Percentiles rank a stretch among this genome's conserved stretches.
Evolutionary conservation across 331 rosid genomes (phyloP).

Genomic region (Prunus yedoensis): DNA sequence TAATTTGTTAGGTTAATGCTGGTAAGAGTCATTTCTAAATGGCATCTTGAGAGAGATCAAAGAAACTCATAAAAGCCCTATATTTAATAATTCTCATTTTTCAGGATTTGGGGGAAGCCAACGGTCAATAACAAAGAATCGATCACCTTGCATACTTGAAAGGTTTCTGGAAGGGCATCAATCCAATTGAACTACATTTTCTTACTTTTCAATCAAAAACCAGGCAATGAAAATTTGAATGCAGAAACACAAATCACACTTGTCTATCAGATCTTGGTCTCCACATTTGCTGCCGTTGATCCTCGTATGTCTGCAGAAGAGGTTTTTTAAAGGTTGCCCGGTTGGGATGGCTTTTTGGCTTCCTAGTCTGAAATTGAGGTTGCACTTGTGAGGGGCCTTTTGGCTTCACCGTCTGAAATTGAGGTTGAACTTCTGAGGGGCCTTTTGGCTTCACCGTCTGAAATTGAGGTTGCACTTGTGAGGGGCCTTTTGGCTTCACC

Average conservation of each 20-base stretch:
- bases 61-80: not conserved
- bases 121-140: not conserved
- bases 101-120: no score
- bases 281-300: conserved; percentile 32
- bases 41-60: not conserved
- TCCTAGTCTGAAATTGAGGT: conserved; percentile 18
- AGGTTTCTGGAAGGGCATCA: not conserved
- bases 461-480: conserved; percentile 15
- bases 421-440: conserved; percentile 16
- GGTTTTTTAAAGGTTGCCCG: conserved; percentile 9
- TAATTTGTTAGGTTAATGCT: no score
- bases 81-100: no score
- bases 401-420: conserved; percentile 22
- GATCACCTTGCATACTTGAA: not conserved
- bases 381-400: conserved; percentile 16
- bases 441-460: conserved; percentile 23
- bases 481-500: conserved; percentile 14
- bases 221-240: not conserved
- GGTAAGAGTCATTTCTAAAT: not conserved
- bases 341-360: conserved; percentile 16
- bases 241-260: not conserved
- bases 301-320: not conserved
- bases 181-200: not conserved
- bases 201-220: not conserved
- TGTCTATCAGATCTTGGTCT: conserved; percentile 26